Conservation (phyloP, 1,139 yeast genomes). For the Hansenula lynferdii region DNA sequence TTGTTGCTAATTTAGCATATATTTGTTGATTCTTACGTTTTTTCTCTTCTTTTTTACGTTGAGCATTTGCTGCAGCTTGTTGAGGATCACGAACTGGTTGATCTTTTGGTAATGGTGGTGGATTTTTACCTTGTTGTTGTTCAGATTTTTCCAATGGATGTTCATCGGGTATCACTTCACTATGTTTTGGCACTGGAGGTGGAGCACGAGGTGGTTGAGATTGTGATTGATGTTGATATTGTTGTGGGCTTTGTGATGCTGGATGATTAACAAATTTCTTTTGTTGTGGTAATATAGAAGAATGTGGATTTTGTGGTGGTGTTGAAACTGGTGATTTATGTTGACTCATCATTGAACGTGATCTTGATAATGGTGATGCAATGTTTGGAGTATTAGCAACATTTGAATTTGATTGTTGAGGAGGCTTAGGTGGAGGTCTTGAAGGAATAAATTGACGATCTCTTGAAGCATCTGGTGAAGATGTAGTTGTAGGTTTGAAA, state of each 20-base stretch:
- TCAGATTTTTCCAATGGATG: slow-evolving; percentile 14
- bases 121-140: neutral
- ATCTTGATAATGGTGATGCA: slow-evolving; percentile 23
- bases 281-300: slow-evolving; percentile 14
- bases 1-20: slow-evolving; percentile 62
- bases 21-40: slow-evolving; percentile 64
- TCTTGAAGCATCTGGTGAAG: slow-evolving; percentile 18
- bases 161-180: slow-evolving; percentile 5
- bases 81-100: slow-evolving; percentile 48
- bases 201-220: slow-evolving; percentile 16
- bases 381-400: slow-evolving; percentile 13
- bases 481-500: slow-evolving; percentile 7
- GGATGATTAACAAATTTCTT: slow-evolving; percentile 8
- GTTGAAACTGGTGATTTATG: slow-evolving; percentile 5
- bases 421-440: slow-evolving; percentile 63
- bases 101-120: slow-evolving; percentile 13
- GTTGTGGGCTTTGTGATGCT: slow-evolving; percentile 6
- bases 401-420: slow-evolving; percentile 19
- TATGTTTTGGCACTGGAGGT: slow-evolving; percentile 20
- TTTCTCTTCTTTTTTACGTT: slow-evolving; percentile 74
- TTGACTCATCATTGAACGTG: slow-evolving; percentile 11
- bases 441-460: slow-evolving; percentile 56
- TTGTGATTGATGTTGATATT: neutral
- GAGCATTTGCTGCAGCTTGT: slow-evolving; percentile 52
- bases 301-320: neutral